Percentiles rank a stretch among this genome's conserved stretches.
Evolutionary conservation across 495 filamentous ascomycete genomes (phyloP).

Genomic region (Aspergillus funiculosus): DNA sequence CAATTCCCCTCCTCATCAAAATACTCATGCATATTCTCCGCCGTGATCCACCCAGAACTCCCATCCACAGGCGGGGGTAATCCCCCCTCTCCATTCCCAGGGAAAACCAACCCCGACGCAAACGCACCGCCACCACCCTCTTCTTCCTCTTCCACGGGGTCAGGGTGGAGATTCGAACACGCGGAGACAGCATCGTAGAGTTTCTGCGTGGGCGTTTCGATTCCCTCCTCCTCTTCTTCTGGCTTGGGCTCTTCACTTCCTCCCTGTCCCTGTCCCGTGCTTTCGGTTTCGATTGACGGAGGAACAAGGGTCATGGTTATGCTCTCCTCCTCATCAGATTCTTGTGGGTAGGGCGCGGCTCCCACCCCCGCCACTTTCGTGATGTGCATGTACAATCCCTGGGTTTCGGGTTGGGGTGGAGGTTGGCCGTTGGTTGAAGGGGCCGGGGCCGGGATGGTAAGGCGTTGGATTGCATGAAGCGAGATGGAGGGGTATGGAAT

Average conservation of each 20-base stretch:
- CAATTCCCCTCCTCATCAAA: constrained; percentile 62
- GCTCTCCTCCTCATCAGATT: constrained; percentile 62
- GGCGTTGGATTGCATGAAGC: constrained; percentile 77
- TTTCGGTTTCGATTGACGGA: constrained; percentile 14
- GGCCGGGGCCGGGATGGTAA: constrained; percentile 38
- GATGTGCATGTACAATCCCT: constrained; percentile 76
- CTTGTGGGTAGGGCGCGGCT: constrained; percentile 34
- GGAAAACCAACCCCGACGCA: constrained; percentile 24
- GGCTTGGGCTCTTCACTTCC: constrained; percentile 22
- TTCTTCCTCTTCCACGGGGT: constrained; percentile 54
- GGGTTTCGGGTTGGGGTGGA: constrained; percentile 34
- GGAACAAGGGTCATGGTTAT: constrained; percentile 74
- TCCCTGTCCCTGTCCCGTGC: background rate
- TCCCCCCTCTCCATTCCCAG: constrained; percentile 41
- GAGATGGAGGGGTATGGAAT: constrained; percentile 86
- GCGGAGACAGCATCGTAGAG: constrained; percentile 77
- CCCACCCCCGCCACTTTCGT: constrained; percentile 53
- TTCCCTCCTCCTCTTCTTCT: constrained; percentile 19
- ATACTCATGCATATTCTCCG: constrained; percentile 85
- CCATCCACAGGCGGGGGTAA: constrained; percentile 75
- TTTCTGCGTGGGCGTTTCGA: constrained; percentile 39
- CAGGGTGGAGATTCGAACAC: constrained; percentile 87
- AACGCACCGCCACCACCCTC: constrained; percentile 42
- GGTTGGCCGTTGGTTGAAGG: constrained; percentile 3
- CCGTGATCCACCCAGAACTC: constrained; percentile 91